These are phyloP conservation scores for Galeopsis tetrahit DNA, from an alignment of 257 asterid species.

Conservation along the genomic window DNA sequence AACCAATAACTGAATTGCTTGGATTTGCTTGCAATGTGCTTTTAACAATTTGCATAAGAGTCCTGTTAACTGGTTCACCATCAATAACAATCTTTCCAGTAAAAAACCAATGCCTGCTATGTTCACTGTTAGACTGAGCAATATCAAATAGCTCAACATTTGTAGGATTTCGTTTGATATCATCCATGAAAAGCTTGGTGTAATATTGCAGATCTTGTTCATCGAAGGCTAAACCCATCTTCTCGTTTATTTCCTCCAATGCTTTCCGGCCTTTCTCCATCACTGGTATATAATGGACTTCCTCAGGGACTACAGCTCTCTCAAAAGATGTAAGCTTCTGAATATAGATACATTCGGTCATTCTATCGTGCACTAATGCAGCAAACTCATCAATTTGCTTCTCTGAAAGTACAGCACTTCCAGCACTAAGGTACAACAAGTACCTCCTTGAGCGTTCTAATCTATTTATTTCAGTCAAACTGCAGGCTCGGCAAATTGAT, in stretches of 20 bases:
- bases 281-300: slow-evolving; percentile 73
- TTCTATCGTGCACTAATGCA: slow-evolving; percentile 84
- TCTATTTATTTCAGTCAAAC: slow-evolving; percentile 72
- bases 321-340: slow-evolving; percentile 80
- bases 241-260: slow-evolving; percentile 78
- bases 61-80: slow-evolving; percentile 64
- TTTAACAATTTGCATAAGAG: slow-evolving; percentile 93
- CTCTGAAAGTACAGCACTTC: slow-evolving; percentile 52
- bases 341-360: slow-evolving; percentile 83
- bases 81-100: slow-evolving; percentile 81
- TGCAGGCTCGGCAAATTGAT: slow-evolving; percentile 83
- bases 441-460: slow-evolving; percentile 86
- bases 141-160: slow-evolving; percentile 92
- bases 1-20: slow-evolving; percentile 88
- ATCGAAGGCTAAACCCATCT: slow-evolving; percentile 95
- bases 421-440: slow-evolving; percentile 55
- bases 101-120: slow-evolving; percentile 97
- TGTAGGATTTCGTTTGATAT: slow-evolving; percentile 79
- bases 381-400: slow-evolving; percentile 74
- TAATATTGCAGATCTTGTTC: slow-evolving; percentile 90
- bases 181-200: slow-evolving; percentile 83
- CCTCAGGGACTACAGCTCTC: slow-evolving; percentile 70
- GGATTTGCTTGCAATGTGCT: slow-evolving; percentile 83
- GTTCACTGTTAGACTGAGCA: slow-evolving; percentile 98
- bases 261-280: slow-evolving; percentile 93